These are phyloP conservation scores for Talaromyces sp. DNA, from an alignment of 2,329 filamentous ascomycete genomes.

Conservation along the genomic window DNA sequence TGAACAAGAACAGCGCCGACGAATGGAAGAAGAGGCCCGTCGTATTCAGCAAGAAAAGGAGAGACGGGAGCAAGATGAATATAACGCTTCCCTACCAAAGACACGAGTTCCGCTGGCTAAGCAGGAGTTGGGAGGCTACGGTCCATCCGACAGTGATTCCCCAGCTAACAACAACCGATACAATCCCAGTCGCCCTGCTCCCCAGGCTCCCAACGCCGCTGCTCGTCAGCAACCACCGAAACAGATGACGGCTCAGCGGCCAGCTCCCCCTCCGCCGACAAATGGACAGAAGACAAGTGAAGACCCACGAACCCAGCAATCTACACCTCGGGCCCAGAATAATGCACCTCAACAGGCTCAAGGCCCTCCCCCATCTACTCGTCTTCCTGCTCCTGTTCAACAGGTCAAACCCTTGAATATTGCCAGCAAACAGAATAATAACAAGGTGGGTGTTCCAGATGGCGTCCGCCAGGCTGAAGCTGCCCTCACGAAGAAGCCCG, in stretches of 20 bases:
- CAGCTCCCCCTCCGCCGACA: conserved; percentile 69
- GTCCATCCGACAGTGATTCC: conserved; percentile 44
- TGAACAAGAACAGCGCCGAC: conserved; percentile 43
- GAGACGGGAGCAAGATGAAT: conserved; percentile 74
- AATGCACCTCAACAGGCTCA: conserved; percentile 38
- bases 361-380: conserved; percentile 50
- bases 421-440: conserved; percentile 56
- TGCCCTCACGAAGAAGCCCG: conserved; percentile 73
- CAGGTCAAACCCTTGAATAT: conserved; percentile 75
- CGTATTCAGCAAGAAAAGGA: conserved; percentile 53
- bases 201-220: conserved; percentile 59
- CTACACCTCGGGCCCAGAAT: conserved; percentile 38
- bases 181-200: conserved; percentile 79
- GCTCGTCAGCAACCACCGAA: conserved; percentile 49
- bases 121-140: conserved; percentile 77
- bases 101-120: conserved; percentile 74
- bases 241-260: conserved; percentile 66
- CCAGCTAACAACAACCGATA: conserved; percentile 56
- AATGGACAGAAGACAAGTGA: conserved; percentile 19
- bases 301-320: conserved; percentile 32
- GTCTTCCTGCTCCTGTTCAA: conserved; percentile 51
- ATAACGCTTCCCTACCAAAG: conserved; percentile 85
- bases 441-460: conserved; percentile 49
- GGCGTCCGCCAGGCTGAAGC: conserved; percentile 84
- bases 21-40: conserved; percentile 52